Conservation (phyloP, 805 yeast genomes). For the Metschnikowia lachancei region DNA sequence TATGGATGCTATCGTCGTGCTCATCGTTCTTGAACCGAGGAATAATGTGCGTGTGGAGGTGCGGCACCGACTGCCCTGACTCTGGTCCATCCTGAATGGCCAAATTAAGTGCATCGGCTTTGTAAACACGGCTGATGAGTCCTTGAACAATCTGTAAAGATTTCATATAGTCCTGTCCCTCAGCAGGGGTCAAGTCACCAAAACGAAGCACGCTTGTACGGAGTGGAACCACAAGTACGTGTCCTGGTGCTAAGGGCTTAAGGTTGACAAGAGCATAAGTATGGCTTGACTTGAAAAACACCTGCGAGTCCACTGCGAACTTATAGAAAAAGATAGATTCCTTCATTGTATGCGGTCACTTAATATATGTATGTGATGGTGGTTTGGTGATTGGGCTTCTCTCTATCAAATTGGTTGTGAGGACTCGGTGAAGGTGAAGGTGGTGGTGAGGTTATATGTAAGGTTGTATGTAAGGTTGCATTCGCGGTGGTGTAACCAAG, state of each 20-base stretch:
- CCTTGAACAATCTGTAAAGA: slow-evolving; percentile 69
- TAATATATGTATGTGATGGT: no score
- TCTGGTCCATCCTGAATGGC: slow-evolving; percentile 96
- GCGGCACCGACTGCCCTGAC: slow-evolving; percentile 96
- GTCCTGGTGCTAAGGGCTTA: slow-evolving; percentile 93
- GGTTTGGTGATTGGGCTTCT: no score
- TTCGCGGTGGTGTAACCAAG: no score
- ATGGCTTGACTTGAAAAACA: slow-evolving; percentile 55
- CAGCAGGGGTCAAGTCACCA: slow-evolving; percentile 68
- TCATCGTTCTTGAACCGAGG: slow-evolving; percentile 69
- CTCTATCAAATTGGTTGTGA: no score
- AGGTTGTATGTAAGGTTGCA: no score
- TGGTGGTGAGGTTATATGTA: no score
- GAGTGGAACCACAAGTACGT: slow-evolving; percentile 80
- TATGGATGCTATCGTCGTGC: slow-evolving; percentile 62
- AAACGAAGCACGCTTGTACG: slow-evolving; percentile 59
- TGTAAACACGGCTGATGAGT: slow-evolving; percentile 62
- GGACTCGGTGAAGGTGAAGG: no score
- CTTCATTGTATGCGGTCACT: slow-evolving; percentile 2
- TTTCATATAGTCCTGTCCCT: slow-evolving; percentile 71
- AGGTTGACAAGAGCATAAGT: slow-evolving; percentile 87
- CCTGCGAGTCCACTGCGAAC: slow-evolving; percentile 57
- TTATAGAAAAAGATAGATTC: slow-evolving; percentile 45
- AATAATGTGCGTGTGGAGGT: slow-evolving; percentile 88
- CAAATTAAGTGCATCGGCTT: slow-evolving; percentile 81